Conservation (phyloP, 495 filamentous ascomycete species). For the Terfezia claveryi region DNA sequence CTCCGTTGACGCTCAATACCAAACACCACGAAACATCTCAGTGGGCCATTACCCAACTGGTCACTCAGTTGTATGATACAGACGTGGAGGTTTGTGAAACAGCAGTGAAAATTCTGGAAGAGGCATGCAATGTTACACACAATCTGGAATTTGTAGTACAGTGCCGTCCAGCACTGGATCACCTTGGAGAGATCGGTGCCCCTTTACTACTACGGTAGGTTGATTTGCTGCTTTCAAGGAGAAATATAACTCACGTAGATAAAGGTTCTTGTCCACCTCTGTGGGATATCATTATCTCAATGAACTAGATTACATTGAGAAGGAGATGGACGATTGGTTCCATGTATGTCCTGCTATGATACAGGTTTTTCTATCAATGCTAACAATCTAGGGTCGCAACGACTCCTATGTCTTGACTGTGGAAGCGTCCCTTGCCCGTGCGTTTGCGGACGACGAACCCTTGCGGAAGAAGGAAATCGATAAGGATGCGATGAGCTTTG, state of each 20-base stretch:
- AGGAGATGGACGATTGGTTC: slow-evolving; percentile 99
- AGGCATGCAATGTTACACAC: slow-evolving; percentile 77
- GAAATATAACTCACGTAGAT: not conserved
- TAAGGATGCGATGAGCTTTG: slow-evolving; percentile 37
- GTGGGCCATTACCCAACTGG: slow-evolving; percentile 87
- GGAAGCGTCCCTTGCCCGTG: slow-evolving; percentile 80
- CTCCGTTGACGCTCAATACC: slow-evolving; percentile 6
- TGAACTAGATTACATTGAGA: slow-evolving; percentile 90
- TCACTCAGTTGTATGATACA: slow-evolving; percentile 94
- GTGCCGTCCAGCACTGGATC: slow-evolving; percentile 85
- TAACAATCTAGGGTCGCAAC: slow-evolving; percentile 46
- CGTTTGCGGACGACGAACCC: slow-evolving; percentile 47
- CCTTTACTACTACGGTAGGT: slow-evolving; percentile 54
- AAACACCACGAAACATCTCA: slow-evolving; percentile 35
- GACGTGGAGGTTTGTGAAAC: slow-evolving; percentile 90
- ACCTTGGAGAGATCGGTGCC: slow-evolving; percentile 90
- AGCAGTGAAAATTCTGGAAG: slow-evolving; percentile 89
- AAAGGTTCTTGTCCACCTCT: slow-evolving; percentile 66
- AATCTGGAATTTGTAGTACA: slow-evolving; percentile 89
- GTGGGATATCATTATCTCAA: slow-evolving; percentile 95
- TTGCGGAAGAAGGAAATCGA: slow-evolving; percentile 24
- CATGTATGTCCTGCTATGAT: slow-evolving; percentile 21
- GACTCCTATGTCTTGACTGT: slow-evolving; percentile 87
- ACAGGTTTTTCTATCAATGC: not conserved
- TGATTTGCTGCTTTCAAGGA: not conserved